These are phyloP conservation scores for Cichorium intybus DNA, from an alignment of 140 eudicot species.

Conservation along the genomic window DNA sequence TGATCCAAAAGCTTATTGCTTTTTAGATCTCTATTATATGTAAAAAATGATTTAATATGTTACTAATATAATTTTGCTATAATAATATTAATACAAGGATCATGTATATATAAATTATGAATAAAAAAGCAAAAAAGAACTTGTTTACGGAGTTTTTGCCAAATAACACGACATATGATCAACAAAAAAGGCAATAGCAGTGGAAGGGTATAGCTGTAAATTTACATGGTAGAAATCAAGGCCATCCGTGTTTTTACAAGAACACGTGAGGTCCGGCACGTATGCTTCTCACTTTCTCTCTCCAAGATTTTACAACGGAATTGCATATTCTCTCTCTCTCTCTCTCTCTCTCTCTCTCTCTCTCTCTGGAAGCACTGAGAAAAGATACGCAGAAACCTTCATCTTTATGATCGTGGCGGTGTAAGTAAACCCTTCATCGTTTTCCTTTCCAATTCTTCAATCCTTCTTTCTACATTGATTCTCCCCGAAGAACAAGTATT, in stretches of 20 bases:
- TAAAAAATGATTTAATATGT: no score
- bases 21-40: no score
- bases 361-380: conserved; percentile 6
- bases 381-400: conserved; percentile 18
- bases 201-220: conserved; percentile 1
- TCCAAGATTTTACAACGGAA: conserved; percentile 18
- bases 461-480: neutral
- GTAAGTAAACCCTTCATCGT: neutral
- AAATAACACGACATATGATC: no score
- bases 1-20: no score
- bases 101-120: no score
- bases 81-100: no score
- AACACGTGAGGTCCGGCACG: conserved; percentile 33
- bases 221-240: conserved; percentile 2
- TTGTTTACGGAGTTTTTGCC: no score
- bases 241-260: conserved; percentile 26
- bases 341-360: conserved; percentile 1
- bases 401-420: conserved; percentile 4
- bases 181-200: neutral
- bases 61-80: no score
- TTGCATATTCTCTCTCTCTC: conserved; percentile 12
- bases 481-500: conserved; percentile 1
- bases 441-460: neutral
- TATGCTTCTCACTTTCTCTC: conserved; percentile 25
- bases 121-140: no score